phyloP scores from a whole-genome alignment of 2,329 filamentous ascomycete genomes.

The Penicillium sp. region DNA sequence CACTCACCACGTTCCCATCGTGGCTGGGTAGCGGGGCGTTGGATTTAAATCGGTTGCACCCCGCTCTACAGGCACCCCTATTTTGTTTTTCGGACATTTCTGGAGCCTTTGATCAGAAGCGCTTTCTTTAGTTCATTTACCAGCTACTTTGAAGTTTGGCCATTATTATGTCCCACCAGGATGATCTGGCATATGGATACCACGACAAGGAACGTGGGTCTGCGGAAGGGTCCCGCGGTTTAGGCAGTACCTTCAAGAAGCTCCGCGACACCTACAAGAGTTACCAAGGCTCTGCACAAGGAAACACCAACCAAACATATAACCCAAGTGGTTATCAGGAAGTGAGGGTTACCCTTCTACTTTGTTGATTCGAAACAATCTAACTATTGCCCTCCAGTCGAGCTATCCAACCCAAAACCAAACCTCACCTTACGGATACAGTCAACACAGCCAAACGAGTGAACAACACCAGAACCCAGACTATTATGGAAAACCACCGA shows the following conservation, averaged over 20 bases:
- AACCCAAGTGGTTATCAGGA: constrained; percentile 25
- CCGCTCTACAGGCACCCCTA: constrained; percentile 9
- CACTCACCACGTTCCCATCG: constrained; percentile 18
- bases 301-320: constrained; percentile 19
- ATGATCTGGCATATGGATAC: constrained; percentile 55
- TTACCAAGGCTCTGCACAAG: constrained; percentile 22
- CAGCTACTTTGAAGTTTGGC: not conserved
- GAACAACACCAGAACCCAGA: constrained; percentile 23
- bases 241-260: constrained; percentile 52
- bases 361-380: not conserved
- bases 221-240: constrained; percentile 45
- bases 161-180: constrained; percentile 38
- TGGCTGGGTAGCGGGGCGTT: constrained; percentile 26
- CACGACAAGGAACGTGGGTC: constrained; percentile 33
- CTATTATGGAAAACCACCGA: constrained; percentile 32
- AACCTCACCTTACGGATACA: constrained; percentile 23
- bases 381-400: constrained; percentile 13
- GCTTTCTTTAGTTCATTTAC: not conserved
- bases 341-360: constrained; percentile 10
- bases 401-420: constrained; percentile 20
- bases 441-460: constrained; percentile 24
- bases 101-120: not conserved
- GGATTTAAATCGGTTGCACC: constrained; percentile 4
- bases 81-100: not conserved
- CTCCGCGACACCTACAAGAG: constrained; percentile 41